phyloP scores from a whole-genome alignment of 1,284 basidiomycete species.

The Tylopilus sp. region DNA sequence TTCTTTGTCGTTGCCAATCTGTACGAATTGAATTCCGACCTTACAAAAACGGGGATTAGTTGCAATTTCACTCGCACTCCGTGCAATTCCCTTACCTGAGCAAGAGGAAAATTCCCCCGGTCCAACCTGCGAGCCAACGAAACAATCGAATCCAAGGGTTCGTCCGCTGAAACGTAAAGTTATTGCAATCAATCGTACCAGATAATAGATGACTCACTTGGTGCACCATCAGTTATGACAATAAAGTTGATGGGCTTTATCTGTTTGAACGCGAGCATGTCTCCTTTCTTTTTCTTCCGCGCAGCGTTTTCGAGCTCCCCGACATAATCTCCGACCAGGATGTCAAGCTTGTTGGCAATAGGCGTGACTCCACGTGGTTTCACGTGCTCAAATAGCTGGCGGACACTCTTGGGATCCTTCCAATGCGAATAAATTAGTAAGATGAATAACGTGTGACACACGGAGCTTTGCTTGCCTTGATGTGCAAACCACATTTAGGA shows the following conservation, averaged over 20 bases:
- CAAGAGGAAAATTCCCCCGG: constrained; percentile 47
- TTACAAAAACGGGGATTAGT: constrained; percentile 22
- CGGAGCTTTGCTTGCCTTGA: constrained; percentile 20
- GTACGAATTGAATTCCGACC: constrained; percentile 62
- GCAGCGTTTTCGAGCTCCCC: constrained; percentile 42
- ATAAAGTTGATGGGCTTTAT: constrained; percentile 62
- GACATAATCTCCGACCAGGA: constrained; percentile 48
- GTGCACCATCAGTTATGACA: constrained; percentile 60
- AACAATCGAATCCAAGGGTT: constrained; percentile 50
- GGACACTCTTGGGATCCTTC: constrained; percentile 36
- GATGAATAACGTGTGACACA: background rate
- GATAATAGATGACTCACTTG: constrained; percentile 41
- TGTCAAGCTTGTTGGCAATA: constrained; percentile 50
- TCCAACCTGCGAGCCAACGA: constrained; percentile 51
- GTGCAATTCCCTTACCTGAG: constrained; percentile 41
- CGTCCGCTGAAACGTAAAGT: constrained; percentile 41
- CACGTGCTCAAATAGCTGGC: constrained; percentile 44
- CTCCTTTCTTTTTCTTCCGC: constrained; percentile 30
- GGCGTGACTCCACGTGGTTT: constrained; percentile 48
- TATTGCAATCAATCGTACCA: background rate
- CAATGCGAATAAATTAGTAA: background rate
- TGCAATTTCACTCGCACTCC: background rate
- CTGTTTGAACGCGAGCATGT: constrained; percentile 29
- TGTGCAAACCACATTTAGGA: background rate
- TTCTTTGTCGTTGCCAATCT: constrained; percentile 47